These are phyloP conservation scores for Talaromyces islandicus DNA, from an alignment of 2,329 filamentous ascomycete genomes.

Conservation along the genomic window DNA sequence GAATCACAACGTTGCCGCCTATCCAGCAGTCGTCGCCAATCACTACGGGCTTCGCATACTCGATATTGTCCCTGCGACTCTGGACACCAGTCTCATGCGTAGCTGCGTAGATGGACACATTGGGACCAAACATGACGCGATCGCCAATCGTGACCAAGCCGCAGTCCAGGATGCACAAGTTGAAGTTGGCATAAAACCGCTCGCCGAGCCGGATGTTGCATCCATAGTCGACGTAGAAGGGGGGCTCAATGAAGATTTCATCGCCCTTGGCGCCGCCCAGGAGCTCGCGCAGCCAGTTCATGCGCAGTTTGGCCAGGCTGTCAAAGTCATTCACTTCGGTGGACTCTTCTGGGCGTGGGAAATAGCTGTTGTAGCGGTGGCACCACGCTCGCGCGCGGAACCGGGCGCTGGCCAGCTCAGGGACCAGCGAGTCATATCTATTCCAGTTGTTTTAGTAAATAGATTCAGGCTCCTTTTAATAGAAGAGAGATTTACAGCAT, in stretches of 20 bases:
- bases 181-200: conserved; percentile 47
- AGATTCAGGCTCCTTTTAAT: not conserved
- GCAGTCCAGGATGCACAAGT: conserved; percentile 47
- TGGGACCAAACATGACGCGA: conserved; percentile 47
- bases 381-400: conserved; percentile 51
- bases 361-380: conserved; percentile 55
- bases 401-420: conserved; percentile 46
- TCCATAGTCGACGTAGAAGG: conserved; percentile 58
- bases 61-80: conserved; percentile 42
- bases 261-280: conserved; percentile 48
- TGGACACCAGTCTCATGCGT: conserved; percentile 49
- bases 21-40: conserved; percentile 48
- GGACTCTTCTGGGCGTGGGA: conserved; percentile 30
- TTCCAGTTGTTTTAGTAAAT: not conserved
- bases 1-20: conserved; percentile 40
- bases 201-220: conserved; percentile 57
- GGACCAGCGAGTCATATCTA: conserved; percentile 48
- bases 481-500: conserved; percentile 15
- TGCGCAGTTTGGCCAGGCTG: conserved; percentile 36
- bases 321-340: conserved; percentile 20
- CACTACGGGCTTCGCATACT: conserved; percentile 44
- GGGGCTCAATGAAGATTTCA: conserved; percentile 51
- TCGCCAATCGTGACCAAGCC: conserved; percentile 49
- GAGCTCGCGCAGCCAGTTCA: conserved; percentile 44
- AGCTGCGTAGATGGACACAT: conserved; percentile 48